Evolutionary conservation across 495 filamentous ascomycete genomes (phyloP).

Genomic region (Venustampulla echinocandica): DNA sequence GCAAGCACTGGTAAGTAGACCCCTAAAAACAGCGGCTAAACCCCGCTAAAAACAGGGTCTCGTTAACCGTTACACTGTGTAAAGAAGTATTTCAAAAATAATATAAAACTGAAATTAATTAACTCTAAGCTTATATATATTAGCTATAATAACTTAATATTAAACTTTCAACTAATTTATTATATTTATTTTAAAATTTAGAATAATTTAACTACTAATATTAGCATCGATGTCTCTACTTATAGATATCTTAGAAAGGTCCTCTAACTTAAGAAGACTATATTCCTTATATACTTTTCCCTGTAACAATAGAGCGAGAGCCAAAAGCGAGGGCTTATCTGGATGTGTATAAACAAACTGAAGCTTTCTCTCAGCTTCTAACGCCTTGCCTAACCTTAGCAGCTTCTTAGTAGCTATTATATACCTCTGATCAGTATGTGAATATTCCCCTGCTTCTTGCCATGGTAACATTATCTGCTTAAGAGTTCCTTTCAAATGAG

Average conservation of each 20-base stretch:
- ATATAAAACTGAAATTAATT: no score
- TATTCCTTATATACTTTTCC: neutral
- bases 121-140: no score
- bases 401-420: neutral
- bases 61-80: no score
- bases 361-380: neutral
- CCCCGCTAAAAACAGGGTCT: no score
- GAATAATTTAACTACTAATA: no score
- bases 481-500: neutral
- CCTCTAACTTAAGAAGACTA: neutral
- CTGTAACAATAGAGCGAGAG: neutral
- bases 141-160: no score
- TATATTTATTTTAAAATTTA: no score
- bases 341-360: neutral
- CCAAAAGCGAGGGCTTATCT: neutral
- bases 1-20: no score
- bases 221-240: no score
- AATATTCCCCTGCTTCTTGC: neutral
- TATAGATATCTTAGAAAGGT: neutral
- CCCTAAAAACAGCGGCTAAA: no score
- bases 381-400: neutral
- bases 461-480: neutral
- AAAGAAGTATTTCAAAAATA: no score
- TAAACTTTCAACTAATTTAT: no score
- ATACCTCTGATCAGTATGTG: neutral